Base-by-base conservation (phyloP, 169 alveolate species). In the Eimeria acervulina region DNA sequence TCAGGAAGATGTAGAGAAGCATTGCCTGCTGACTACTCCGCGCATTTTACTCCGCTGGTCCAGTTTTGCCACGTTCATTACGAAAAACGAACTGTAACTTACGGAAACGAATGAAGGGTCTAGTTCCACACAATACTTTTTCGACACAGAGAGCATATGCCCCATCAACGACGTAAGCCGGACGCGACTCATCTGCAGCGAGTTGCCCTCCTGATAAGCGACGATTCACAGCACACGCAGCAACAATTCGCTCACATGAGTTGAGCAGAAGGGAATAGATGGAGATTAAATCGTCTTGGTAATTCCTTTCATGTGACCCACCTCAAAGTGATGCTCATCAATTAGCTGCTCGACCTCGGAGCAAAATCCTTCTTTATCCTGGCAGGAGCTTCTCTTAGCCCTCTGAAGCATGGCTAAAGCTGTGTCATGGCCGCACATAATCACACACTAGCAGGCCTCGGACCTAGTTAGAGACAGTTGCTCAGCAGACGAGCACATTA, bases 141-240 rank as follows among this genome's bases (percentile, higher is more conserved):
- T 87, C 23, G 94, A 87, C 12, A 87, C 66, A 1, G 94, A 33
- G 15, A 87, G 94, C 94, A 87, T 87, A n/a, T 59, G 83, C 59
- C 94, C 83, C 94, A 87, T 87, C 81, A 87, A 38, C 36, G 94
- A 87, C 28, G 94, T 87, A 42, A 87, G 33, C 83, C 94, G 94
- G 40, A 87, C 94, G 17, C 28, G 83, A 17, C 94, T 87, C 94
- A 87, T 33, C 94, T 87, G 94, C 94, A 87, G 10, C 13, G 94
- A 87, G 61, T 87, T 87, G 81, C 94, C 94, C 40, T 87, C 94
- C 95, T 90, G 68, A 72, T 26, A 55, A 74, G 40, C 19, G 42
- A 47, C 66, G 47, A 44, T 38, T 10, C 81, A 88, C 8, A 40
- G 47, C 85, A 42, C n/a, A 36, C 68, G 28, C 26, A 31, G 51